A percentile compares a stretch with the other conserved stretches of the same genome.
Conservation (phyloP, 177 flowering plant species). For the Vitis hybrid region DNA sequence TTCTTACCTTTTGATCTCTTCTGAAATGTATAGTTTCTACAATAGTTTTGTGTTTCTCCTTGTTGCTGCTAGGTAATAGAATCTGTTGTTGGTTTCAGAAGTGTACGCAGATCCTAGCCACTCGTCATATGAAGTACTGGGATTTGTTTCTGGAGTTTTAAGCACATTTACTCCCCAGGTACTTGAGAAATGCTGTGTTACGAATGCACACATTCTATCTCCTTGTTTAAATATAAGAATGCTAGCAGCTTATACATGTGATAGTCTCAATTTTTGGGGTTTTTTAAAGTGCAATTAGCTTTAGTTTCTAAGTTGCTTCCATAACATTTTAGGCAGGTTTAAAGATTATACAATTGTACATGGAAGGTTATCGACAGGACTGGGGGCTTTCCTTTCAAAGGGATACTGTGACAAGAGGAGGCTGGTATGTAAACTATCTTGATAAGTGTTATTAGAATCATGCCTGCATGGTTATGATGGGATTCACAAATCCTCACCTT, state of each 20-base stretch:
- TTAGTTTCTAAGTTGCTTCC: slow-evolving; percentile 7
- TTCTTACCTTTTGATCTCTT: no score
- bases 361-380: slow-evolving; percentile 96
- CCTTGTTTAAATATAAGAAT: background rate
- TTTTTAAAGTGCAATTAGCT: background rate
- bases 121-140: slow-evolving; percentile 73
- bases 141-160: slow-evolving; percentile 76
- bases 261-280: background rate
- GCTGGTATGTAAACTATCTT: slow-evolving; percentile 65
- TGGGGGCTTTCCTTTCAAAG: slow-evolving; percentile 88
- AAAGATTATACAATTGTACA: slow-evolving; percentile 79
- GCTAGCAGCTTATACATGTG: background rate
- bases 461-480: background rate
- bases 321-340: slow-evolving; percentile 64
- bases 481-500: background rate
- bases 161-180: slow-evolving; percentile 90
- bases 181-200: slow-evolving; percentile 8
- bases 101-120: slow-evolving; percentile 91
- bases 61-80: background rate
- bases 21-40: no score
- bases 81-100: slow-evolving; percentile 53
- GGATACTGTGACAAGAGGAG: slow-evolving; percentile 76
- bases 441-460: background rate
- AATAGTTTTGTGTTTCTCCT: background rate
- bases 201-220: background rate